phyloP scores from a whole-genome alignment of 164 flowering plant species.

The Chimonanthus salicifolius region DNA sequence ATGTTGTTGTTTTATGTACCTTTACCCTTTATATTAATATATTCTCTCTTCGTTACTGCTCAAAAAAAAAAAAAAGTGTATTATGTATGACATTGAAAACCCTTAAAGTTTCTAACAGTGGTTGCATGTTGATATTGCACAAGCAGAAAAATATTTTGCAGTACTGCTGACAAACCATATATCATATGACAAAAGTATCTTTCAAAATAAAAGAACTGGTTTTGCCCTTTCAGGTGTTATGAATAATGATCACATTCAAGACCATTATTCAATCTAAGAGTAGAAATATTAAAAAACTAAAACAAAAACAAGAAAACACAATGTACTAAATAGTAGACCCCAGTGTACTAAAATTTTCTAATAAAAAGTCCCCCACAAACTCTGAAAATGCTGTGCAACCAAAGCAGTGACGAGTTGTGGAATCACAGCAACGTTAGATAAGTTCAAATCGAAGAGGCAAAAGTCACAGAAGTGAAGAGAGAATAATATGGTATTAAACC shows the following conservation, averaged over 20 bases:
- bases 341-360: background rate
- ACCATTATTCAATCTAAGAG: background rate
- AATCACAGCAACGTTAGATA: background rate
- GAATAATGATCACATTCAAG: background rate
- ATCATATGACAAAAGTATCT: background rate
- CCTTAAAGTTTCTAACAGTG: too few relatives aligned
- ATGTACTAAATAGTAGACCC: background rate
- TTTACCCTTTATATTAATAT: too few relatives aligned
- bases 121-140: too few relatives aligned
- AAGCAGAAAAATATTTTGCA: background rate
- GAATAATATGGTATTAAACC: background rate
- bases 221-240: background rate
- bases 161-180: background rate
- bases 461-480: background rate
- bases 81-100: too few relatives aligned
- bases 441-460: background rate
- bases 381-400: background rate
- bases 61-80: too few relatives aligned
- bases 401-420: background rate
- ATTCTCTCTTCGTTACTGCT: too few relatives aligned
- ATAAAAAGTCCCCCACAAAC: background rate
- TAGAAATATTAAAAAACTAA: background rate
- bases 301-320: background rate
- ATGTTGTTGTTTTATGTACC: too few relatives aligned
- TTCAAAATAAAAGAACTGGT: background rate